A percentile compares a stretch with the other conserved stretches of the same genome.
phyloP scores from a whole-genome alignment of 23 red algal species.

The Gracilariopsis chorda region DNA sequence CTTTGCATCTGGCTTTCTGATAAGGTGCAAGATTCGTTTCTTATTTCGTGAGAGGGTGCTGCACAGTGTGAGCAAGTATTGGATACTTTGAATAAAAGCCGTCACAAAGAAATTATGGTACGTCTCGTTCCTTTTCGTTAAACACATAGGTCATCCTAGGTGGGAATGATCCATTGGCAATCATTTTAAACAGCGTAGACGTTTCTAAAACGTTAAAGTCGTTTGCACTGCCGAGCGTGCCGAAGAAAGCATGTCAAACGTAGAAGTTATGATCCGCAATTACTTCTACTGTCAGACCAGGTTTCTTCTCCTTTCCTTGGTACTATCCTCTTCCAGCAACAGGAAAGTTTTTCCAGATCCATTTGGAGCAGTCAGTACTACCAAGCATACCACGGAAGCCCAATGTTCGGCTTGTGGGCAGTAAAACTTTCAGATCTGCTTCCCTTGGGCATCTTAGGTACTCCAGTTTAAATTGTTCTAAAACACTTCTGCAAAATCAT shows the following conservation, averaged over 20 bases:
- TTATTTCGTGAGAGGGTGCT: too few species aligned
- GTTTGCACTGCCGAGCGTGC: not conserved
- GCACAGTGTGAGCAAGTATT: not conserved
- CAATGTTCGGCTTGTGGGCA: not conserved
- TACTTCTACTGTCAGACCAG: not conserved
- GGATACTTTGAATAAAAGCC: not conserved
- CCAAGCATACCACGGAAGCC: not conserved
- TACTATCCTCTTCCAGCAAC: not conserved
- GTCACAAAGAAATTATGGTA: not conserved
- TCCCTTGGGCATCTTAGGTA: not conserved
- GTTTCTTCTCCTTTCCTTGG: not conserved
- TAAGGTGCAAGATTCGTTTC: not conserved
- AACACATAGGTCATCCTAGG: too few species aligned
- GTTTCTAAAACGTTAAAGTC: conserved; percentile 10
- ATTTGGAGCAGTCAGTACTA: not conserved
- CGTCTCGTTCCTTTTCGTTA: too few species aligned
- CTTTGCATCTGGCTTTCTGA: not conserved
- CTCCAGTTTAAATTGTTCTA: not conserved
- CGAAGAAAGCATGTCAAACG: not conserved
- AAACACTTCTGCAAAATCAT: not conserved
- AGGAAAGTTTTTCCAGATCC: not conserved
- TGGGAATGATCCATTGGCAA: too few species aligned
- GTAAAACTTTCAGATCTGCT: not conserved
- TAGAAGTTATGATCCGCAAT: not conserved
- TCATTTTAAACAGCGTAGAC: too few species aligned